phyloP scores from a whole-genome alignment of 2,329 filamentous ascomycete species.

The Teratosphaeria epicoccoides region DNA sequence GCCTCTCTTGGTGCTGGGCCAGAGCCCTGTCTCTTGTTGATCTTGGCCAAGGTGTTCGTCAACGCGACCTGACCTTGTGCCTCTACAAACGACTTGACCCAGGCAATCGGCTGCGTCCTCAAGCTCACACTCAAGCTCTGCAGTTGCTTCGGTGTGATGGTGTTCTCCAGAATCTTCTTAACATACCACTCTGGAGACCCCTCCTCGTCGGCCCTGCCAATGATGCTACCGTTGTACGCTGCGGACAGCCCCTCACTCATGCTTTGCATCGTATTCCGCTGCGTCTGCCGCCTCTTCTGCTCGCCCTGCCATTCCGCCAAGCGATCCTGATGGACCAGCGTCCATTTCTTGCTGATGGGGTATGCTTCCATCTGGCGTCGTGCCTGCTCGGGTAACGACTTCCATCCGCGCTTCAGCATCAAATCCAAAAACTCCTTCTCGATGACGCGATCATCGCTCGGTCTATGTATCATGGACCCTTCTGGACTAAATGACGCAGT shows the following conservation, averaged over 20 bases:
- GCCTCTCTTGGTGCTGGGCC: constrained; percentile 55
- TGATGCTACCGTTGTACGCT: constrained; percentile 45
- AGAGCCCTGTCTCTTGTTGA: constrained; percentile 74
- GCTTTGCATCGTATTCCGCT: constrained; percentile 51
- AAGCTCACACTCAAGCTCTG: constrained; percentile 90
- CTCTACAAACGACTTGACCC: constrained; percentile 94
- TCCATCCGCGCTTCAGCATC: constrained; percentile 97
- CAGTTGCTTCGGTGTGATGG: constrained; percentile 80
- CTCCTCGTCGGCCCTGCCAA: constrained; percentile 79
- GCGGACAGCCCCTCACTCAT: constrained; percentile 51
- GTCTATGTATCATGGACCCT: constrained; percentile 56
- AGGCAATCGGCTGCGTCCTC: constrained; percentile 88
- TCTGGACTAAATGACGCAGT: constrained; percentile 42
- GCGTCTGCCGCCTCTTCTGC: constrained; percentile 72
- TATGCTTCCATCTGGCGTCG: constrained; percentile 94
- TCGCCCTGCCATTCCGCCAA: constrained; percentile 90
- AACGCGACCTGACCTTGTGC: constrained; percentile 94
- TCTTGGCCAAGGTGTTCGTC: constrained; percentile 84
- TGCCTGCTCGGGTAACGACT: constrained; percentile 90
- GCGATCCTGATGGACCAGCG: constrained; percentile 86
- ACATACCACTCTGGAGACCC: constrained; percentile 98
- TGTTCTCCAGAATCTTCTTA: constrained; percentile 91
- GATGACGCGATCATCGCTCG: constrained; percentile 70
- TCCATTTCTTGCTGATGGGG: constrained; percentile 93
- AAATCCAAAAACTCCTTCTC: constrained; percentile 85